Conservation (phyloP, 169 alveolate species). For the Amoebophrya sp. region DNA sequence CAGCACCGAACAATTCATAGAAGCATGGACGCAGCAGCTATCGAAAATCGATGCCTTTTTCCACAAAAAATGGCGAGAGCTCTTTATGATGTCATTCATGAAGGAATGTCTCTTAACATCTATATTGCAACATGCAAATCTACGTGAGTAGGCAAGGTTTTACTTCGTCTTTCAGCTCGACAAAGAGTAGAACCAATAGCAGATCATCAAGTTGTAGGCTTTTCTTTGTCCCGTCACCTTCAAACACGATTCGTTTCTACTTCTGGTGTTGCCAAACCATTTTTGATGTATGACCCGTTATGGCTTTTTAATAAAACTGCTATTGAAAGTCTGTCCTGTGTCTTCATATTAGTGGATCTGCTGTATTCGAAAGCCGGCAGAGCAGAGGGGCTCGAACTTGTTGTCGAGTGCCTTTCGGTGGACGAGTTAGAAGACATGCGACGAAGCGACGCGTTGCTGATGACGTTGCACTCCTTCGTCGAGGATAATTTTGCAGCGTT, state of each 20-base stretch:
- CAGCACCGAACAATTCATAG: neutral
- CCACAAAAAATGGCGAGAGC: neutral
- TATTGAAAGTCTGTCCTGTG: no score
- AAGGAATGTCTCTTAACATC: neutral
- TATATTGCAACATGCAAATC: neutral
- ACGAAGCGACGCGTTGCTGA: neutral
- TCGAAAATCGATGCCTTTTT: neutral
- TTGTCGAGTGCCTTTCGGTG: neutral
- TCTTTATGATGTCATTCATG: neutral
- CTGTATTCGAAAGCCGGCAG: neutral
- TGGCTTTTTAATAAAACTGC: no score
- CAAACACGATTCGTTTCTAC: neutral
- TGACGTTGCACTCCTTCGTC: neutral
- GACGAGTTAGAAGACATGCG: neutral
- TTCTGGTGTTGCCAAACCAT: neutral
- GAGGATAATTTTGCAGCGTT: neutral
- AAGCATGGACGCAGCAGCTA: neutral
- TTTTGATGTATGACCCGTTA: neutral
- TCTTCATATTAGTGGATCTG: neutral
- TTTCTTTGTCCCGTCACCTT: neutral
- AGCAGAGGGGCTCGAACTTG: neutral
- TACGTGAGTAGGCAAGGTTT: neutral
- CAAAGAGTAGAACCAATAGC: neutral
- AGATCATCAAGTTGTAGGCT: neutral
- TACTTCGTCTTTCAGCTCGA: neutral